Evolutionary conservation across 345 rosid species (phyloP).

Genomic region (Linum trigynum): DNA sequence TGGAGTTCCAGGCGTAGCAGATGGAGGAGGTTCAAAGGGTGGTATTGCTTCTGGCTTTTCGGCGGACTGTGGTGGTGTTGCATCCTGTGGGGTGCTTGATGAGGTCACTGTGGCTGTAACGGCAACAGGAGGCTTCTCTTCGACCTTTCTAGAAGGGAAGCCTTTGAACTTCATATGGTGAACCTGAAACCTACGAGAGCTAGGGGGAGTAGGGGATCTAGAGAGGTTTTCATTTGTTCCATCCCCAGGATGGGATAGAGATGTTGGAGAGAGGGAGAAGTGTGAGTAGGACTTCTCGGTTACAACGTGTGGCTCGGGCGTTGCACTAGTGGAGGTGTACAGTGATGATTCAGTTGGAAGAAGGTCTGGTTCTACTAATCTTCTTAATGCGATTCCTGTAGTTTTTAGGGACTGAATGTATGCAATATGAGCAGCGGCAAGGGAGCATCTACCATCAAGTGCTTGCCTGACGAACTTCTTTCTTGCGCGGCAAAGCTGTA

Average conservation of each 20-base stretch:
- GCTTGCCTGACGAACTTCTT: constrained; percentile 79
- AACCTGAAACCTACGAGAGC: constrained; percentile 38
- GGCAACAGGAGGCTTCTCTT: constrained; percentile 57
- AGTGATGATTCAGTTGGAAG: constrained; percentile 54
- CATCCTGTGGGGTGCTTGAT: constrained; percentile 38
- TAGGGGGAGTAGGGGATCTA: constrained; percentile 54
- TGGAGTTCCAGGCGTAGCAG: constrained; percentile 42
- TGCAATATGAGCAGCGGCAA: constrained; percentile 67
- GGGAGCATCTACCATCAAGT: constrained; percentile 81
- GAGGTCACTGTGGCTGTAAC: constrained; percentile 41
- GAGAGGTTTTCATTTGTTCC: constrained; percentile 35
- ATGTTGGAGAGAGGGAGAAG: constrained; percentile 55
- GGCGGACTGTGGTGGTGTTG: constrained; percentile 31
- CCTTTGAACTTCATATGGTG: constrained; percentile 62
- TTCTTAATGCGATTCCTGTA: constrained; percentile 62
- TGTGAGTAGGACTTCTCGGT: constrained; percentile 54
- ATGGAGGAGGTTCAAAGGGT: constrained; percentile 32
- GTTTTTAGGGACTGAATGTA: constrained; percentile 64
- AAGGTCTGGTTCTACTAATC: constrained; percentile 73
- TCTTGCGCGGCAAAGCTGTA: constrained; percentile 83
- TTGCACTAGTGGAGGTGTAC: constrained; percentile 70
- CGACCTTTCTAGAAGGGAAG: constrained; percentile 51
- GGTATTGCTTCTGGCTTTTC: constrained; percentile 40
- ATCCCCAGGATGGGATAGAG: constrained; percentile 41
- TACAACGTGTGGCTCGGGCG: constrained; percentile 58